Evolutionary conservation across 768 basidiomycete genomes (phyloP), one percentile per base, ranked within the genome.

Genomic region (Chlorophyllum brunneum): DNA sequence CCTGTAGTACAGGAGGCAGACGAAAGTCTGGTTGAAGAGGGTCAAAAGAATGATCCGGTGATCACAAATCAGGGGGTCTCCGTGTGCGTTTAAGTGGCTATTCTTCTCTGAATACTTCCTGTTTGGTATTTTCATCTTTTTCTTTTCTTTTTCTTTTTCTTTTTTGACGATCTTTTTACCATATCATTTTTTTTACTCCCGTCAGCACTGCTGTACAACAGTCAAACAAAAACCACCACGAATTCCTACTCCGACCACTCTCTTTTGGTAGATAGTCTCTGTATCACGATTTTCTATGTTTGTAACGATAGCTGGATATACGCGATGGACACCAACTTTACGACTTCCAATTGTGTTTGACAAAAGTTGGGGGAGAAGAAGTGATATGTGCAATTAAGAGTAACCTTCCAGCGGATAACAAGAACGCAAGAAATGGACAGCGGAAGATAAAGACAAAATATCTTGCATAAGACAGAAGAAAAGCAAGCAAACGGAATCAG

Each of bases 1-100:
- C 63, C 42, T 41, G 36, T 50, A 13, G 41, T 51, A 27, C 27
- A 43, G 31, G 51, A 34, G 29, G 37, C 43, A 37, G 39, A 42
- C 31, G 40, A 45, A 34, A 37, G 20, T 16, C 20, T 33, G 24
- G 18, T 29, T 13, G 48, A 37, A 24, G 50, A 26, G 8, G 13
- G 11, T 2, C 41, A 24, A n/a, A 24, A 15, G 2, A n/a, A n/a
- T 42, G 23, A 26, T 9, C 11, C 10, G 26, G 22, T n/a, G 15
- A 15, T 36, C 15, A n/a, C n/a, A n/a, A n/a, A n/a, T n/a, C n/a
- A n/a, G n/a, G n/a, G n/a, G n/a, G n/a, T n/a, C n/a, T n/a, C n/a
- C n/a, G n/a, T n/a, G n/a, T n/a, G n/a, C n/a, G n/a, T n/a, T n/a
- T n/a, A n/a, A n/a, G n/a, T n/a, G n/a, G n/a, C n/a, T n/a, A n/a